These are phyloP conservation scores for Leishmania guyanensis DNA, from an alignment of 208 protist genomes.

Conservation along the genomic window DNA sequence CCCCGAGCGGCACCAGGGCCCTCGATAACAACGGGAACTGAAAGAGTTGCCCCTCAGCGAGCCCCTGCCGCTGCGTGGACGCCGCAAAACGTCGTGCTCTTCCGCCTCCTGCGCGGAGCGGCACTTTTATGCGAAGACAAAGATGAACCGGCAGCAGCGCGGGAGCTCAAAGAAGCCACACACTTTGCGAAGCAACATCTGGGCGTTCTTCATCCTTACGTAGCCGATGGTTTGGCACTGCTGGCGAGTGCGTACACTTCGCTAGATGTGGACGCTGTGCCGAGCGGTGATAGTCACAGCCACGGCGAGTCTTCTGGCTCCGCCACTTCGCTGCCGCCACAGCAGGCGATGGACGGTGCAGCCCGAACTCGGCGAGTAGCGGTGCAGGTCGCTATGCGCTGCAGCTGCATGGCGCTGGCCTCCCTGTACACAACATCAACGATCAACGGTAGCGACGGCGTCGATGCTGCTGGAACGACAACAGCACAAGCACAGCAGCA, in stretches of 20 bases:
- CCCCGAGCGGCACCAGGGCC: not conserved
- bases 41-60: not conserved
- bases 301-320: not conserved
- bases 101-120: constrained; percentile 46
- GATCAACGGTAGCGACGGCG: not conserved
- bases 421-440: constrained; percentile 4
- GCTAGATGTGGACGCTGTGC: constrained; percentile 30
- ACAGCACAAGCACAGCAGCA: constrained; percentile 11
- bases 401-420: constrained; percentile 31
- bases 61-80: constrained; percentile 32
- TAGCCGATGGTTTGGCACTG: constrained; percentile 30
- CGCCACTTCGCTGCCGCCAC: not conserved
- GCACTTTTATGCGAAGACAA: constrained; percentile 40
- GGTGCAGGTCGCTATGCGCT: constrained; percentile 35
- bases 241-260: constrained; percentile 28
- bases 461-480: constrained; percentile 1
- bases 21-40: not conserved
- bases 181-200: constrained; percentile 34
- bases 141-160: constrained; percentile 45
- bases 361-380: constrained; percentile 30
- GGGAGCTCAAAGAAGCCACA: constrained; percentile 37
- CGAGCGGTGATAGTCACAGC: not conserved
- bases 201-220: constrained; percentile 36
- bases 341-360: constrained; percentile 1
- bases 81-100: constrained; percentile 39